Conservation (phyloP, 805 yeast species). For the Saccharomycopsis javanensis region DNA sequence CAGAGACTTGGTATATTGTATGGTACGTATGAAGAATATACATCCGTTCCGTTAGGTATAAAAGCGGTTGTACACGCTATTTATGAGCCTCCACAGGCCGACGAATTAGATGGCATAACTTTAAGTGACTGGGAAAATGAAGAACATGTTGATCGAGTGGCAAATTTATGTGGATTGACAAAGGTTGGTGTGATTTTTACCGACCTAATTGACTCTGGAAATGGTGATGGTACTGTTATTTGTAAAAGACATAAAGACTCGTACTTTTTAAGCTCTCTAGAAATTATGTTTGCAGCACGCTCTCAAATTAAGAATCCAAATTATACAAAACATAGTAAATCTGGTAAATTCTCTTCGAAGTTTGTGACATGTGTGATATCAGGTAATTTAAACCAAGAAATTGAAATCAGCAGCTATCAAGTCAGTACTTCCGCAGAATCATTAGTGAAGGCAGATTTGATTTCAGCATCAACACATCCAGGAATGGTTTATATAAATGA, state of each 20-base stretch:
- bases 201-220: conserved; percentile 81
- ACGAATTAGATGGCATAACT: conserved; percentile 77
- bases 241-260: conserved; percentile 91
- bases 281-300: conserved; percentile 71
- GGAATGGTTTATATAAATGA: conserved; percentile 73
- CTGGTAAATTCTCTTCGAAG: conserved; percentile 70
- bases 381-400: conserved; percentile 83
- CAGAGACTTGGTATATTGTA: conserved; percentile 82
- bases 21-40: conserved; percentile 72
- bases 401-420: conserved; percentile 86
- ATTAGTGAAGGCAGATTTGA: conserved; percentile 73
- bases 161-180: conserved; percentile 47
- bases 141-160: conserved; percentile 41
- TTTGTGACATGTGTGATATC: conserved; percentile 89
- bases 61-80: conserved; percentile 92
- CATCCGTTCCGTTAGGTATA: conserved; percentile 82
- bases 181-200: conserved; percentile 83
- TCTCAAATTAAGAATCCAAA: conserved; percentile 63
- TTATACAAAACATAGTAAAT: conserved; percentile 49
- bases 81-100: conserved; percentile 85
- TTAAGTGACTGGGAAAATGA: conserved; percentile 47
- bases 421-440: conserved; percentile 84
- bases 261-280: conserved; percentile 82
- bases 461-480: conserved; percentile 85
- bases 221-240: conserved; percentile 78